Base-by-base conservation (phyloP, 2,329 filamentous ascomycete species). In the Macrophomina pseudophaseolina region DNA sequence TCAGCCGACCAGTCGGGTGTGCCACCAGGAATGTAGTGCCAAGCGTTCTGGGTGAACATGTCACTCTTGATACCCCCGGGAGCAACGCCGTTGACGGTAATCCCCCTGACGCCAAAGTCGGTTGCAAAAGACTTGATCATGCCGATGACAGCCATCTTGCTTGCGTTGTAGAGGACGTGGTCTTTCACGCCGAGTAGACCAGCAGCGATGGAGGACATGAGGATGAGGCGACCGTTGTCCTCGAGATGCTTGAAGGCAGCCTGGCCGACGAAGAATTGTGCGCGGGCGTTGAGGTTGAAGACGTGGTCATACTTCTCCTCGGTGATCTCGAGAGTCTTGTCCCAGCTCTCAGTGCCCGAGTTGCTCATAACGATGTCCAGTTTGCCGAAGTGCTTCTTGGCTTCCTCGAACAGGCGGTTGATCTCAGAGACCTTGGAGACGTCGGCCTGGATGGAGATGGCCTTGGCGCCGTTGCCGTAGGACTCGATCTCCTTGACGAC, bases 201-300 rank as follows among this genome's bases (percentile, higher is more conserved):
- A 4, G 76, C 90, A 79, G 89, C 90, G 77, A 92, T 92, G 67
- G 86, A 90, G 35, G 85, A 87, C 87, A 91, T 93, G 70, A 93
- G 83, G 78, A 93, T 90, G 71, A 94, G 86, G 53, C 91, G 85
- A 38, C 91, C 91, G 66, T 90, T 88, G 52, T 86, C 82, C 74
- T 89, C 84, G 70, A 91, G 85, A 80, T 91, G 82, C 80, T 89
- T 89, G 79, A 90, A 90, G 6, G 87, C 91, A 67, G 91, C 88
- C 80, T 92, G 89, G 23, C 90, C 90, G 63, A 93, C 90, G 77
- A 93, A 92, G 83, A 92, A 92, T 79, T 92, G 89, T 54, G 88
- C 89, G 8, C 88, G 82, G 6, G 88, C 85, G 79, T 91, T 91
- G 75, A 91, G 79, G 80, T 82, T 83, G 82, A 91, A 90, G 70